Conservation (phyloP, 495 filamentous ascomycete species). For the Penicillium arizonense region DNA sequence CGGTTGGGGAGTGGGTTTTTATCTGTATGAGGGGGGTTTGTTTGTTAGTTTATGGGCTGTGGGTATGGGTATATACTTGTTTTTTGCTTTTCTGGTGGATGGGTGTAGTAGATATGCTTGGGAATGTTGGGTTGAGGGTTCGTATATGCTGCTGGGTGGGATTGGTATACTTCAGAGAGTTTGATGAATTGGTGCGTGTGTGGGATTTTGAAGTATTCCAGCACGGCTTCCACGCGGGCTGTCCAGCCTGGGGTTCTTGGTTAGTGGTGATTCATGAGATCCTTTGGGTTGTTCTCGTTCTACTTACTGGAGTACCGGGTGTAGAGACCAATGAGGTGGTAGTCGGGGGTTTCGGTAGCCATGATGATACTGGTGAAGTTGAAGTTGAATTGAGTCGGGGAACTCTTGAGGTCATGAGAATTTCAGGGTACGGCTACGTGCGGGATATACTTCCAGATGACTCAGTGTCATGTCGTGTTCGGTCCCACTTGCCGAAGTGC, state of each 20-base stretch:
- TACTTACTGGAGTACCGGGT: conserved; percentile 36
- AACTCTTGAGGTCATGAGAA: background rate
- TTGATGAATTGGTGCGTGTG: conserved; percentile 22
- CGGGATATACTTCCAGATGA: background rate
- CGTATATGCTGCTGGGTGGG: too few relatives aligned
- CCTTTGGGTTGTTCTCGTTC: background rate
- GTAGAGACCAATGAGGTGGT: conserved; percentile 30
- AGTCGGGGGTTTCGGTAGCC: conserved; percentile 18
- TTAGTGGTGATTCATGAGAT: background rate
- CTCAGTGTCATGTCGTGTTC: background rate
- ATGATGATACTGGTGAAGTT: background rate
- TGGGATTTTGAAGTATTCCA: conserved; percentile 37
- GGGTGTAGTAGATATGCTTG: too few relatives aligned
- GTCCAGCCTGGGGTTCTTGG: conserved; percentile 31
- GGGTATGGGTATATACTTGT: too few relatives aligned
- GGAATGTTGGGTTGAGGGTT: too few relatives aligned
- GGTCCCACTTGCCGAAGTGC: background rate
- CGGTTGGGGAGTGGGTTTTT: conserved; percentile 27
- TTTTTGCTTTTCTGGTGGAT: too few relatives aligned
- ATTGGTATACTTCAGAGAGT: conserved; percentile 19
- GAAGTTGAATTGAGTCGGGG: background rate
- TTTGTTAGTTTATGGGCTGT: background rate
- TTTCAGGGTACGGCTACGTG: background rate
- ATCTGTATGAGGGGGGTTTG: conserved; percentile 7
- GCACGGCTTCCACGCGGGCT: conserved; percentile 31